Evolutionary conservation across 169 alveolate genomes (phyloP), one percentile per base, ranked within the genome.

Genomic region (Plasmodium malariae): DNA sequence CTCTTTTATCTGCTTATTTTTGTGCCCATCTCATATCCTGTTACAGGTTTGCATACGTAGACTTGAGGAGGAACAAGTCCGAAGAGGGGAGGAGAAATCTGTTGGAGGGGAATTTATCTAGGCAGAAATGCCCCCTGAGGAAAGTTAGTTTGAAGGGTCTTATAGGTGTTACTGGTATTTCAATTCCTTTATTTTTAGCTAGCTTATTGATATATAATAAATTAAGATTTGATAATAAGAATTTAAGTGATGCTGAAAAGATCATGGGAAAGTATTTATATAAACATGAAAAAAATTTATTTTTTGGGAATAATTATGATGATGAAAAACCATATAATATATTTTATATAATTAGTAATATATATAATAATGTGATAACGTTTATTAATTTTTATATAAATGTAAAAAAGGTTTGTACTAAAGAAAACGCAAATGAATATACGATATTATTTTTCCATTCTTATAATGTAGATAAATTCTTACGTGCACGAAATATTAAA

Each of bases 391-490:
- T 78, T 63, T 78, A 78, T 69, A 62, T 78, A 45, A 78, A 78
- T 37, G 68, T 65, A 63, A 78, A 78, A 63, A 78, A 78, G 17
- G 80, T 78, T 0, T 36, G 14, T 3, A 62, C 89, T 28, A 78
- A 78, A 36, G 51, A 78, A 24, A 63, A 24, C 37, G 9, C 40
- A 49, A 63, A 63, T 34, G 76, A 78, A 7, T 78, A 78, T 40
- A 78, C 89, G 11, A 78, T 78, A 26, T 78, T 78, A 78, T 78
- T 78, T 78, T 78, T 78, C 40, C 89, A 78, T 40, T 78, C 89
- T 7, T 78, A 78, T 36, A 78, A 78, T 78, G 89, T 78, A 5
- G 89, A 78, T 55, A 30, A 57, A 78, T 78, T 78, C 48, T 78
- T 78, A 54, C 89, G 48, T 19, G 21, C 89, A 62, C 21, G 76